Evolutionary conservation across 2,329 filamentous ascomycete genomes (phyloP).

Genomic region (Dactylellina sp.): DNA sequence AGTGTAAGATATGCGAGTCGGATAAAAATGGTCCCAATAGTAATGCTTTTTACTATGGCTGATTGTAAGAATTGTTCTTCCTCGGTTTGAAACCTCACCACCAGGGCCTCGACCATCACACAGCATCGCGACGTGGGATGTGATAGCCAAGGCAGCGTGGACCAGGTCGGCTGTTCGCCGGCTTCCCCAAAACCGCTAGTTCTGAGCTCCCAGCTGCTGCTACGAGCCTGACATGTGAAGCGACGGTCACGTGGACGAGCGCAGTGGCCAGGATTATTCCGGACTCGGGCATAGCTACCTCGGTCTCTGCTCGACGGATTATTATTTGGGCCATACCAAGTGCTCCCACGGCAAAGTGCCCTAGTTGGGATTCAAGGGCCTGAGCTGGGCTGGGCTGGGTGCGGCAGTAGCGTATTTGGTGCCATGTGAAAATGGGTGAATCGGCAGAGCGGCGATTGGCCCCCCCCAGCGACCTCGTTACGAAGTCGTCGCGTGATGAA

Average conservation of each 20-base stretch:
- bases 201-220: conserved; percentile 1
- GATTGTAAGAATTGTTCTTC: background rate
- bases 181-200: background rate
- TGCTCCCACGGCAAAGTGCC: background rate
- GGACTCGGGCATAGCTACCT: conserved; percentile 11
- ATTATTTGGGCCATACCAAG: background rate
- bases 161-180: conserved; percentile 38
- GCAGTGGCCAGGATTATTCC: conserved; percentile 1
- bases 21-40: too few species aligned
- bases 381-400: too few species aligned
- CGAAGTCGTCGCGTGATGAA: conserved; percentile 31
- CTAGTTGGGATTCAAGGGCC: too few species aligned
- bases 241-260: conserved; percentile 15
- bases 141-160: conserved; percentile 2
- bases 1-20: background rate
- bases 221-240: conserved; percentile 39
- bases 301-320: conserved; percentile 19
- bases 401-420: too few species aligned
- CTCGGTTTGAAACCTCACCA: background rate
- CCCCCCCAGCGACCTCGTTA: conserved; percentile 5
- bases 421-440: conserved; percentile 46
- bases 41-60: too few species aligned
- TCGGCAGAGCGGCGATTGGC: conserved; percentile 51
- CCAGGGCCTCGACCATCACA: too few species aligned
- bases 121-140: background rate